Evolutionary conservation across 2,329 filamentous ascomycete genomes (phyloP).

Genomic region (Sclerotiophoma versabilis): DNA sequence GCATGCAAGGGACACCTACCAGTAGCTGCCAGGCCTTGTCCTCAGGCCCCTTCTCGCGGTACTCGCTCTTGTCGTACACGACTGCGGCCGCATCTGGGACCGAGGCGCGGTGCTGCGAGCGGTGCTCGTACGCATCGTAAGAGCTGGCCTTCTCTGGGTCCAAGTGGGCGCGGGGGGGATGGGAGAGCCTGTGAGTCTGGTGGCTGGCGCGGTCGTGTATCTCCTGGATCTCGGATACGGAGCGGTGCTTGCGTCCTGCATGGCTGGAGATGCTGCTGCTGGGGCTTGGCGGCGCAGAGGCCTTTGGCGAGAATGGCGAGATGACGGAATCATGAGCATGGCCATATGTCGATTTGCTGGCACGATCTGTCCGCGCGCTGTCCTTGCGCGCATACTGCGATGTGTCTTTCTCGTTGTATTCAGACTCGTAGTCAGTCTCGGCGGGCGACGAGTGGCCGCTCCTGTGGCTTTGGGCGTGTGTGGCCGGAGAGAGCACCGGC

Average conservation of each 20-base stretch:
- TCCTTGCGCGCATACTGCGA: conserved; percentile 25
- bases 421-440: conserved; percentile 24
- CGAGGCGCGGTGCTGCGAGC: conserved; percentile 27
- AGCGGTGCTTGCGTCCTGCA: conserved; percentile 25
- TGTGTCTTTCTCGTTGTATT: conserved; percentile 37
- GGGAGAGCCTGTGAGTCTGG: conserved; percentile 16
- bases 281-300: conserved; percentile 44
- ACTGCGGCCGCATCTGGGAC: conserved; percentile 31
- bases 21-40: conserved; percentile 55
- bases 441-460: conserved; percentile 15
- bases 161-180: conserved; percentile 38
- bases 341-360: conserved; percentile 34
- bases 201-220: neutral
- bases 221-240: conserved; percentile 26
- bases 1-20: conserved; percentile 31
- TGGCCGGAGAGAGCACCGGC: conserved; percentile 37
- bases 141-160: conserved; percentile 45
- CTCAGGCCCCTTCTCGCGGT: conserved; percentile 50
- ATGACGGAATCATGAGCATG: conserved; percentile 49
- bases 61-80: conserved; percentile 47
- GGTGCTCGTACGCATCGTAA: conserved; percentile 26
- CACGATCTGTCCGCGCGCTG: conserved; percentile 24
- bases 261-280: conserved; percentile 42
- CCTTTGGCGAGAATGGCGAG: conserved; percentile 47
- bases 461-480: conserved; percentile 24